Evolutionary conservation across 805 yeast genomes (phyloP), one percentile per base, ranked within the genome.

Genomic region (Metschnikowia cerradonensis): DNA sequence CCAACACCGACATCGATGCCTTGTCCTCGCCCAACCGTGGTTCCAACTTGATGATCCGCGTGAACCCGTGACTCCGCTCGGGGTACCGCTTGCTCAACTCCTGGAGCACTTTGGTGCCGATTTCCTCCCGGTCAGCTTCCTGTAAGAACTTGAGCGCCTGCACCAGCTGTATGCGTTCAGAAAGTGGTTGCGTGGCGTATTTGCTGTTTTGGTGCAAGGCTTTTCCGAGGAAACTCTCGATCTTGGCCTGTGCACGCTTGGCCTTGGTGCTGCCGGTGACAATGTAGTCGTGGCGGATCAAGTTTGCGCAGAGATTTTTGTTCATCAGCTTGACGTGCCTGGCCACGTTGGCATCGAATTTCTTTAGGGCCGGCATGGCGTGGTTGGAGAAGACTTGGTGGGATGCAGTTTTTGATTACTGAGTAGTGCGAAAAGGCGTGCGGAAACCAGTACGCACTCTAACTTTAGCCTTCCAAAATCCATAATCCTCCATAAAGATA

Each of bases 1-100:
- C 99, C 48, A 94, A 63, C 7, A 91, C 83, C 0, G 94, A 84
- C 76, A 88, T 94, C 32, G 91, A 91, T 0, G 97, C 96, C 54
- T 83, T 86, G 66, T 94, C 99, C 53, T 72, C 76, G 50, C 94
- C 91, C 43, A 85, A 67, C 57, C 98, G 78, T 15, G 91, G 90
- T 67, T 94, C 98, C 53, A 94, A 73, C 59, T 80, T 84, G 54
- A 90, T 71, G 48, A 92, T 81, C 58, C 98, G 81, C 2, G 97
- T 90, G 71, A 85, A 92, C 1, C 97, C 97, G 54, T 90, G 88
- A 0, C 68, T 63, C 70, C 96, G 80, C 22, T 68, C 61, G 3
- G 72, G 61, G 63, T 87, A 91, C 51, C 96, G 76, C 39, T 80
- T 75, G 3, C 82, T 80, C 38, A 91, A 73, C 39, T 80, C 89